Evolutionary conservation across 768 basidiomycete genomes (phyloP).

Genomic region (Panaeolus cyanescens): DNA sequence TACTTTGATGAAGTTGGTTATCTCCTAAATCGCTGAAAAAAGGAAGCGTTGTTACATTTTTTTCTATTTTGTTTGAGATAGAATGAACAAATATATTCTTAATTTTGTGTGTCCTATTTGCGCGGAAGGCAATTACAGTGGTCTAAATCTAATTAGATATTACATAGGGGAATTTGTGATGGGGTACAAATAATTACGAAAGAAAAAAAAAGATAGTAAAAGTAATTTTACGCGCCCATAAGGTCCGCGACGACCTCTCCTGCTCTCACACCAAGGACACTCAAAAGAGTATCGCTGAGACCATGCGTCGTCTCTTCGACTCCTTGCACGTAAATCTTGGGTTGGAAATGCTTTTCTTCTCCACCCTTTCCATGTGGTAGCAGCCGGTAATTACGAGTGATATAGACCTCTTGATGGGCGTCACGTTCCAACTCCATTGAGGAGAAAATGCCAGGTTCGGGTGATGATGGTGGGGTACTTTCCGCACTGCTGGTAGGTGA

Average conservation of each 20-base stretch:
- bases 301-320: conserved; percentile 42
- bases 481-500: conserved; percentile 20
- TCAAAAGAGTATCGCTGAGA: conserved; percentile 47
- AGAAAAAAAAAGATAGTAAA: background rate
- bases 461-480: conserved; percentile 25
- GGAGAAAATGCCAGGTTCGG: conserved; percentile 20
- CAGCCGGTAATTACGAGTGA: conserved; percentile 45
- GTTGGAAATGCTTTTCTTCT: conserved; percentile 4
- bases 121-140: too few relatives aligned
- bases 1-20: too few relatives aligned
- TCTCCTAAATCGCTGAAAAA: too few relatives aligned
- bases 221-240: background rate
- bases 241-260: conserved; percentile 47
- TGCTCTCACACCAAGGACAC: conserved; percentile 43
- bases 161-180: background rate
- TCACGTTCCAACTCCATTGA: conserved; percentile 13
- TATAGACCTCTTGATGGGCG: conserved; percentile 25
- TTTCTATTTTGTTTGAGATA: too few relatives aligned
- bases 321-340: conserved; percentile 36
- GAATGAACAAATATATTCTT: too few relatives aligned
- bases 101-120: too few relatives aligned
- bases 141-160: too few relatives aligned
- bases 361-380: conserved; percentile 25
- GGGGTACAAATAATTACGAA: background rate
- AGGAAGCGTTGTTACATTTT: too few relatives aligned